Evolutionary conservation across 192 early-diverging fungal species (phyloP).

Genomic region (Endogone sp.): DNA sequence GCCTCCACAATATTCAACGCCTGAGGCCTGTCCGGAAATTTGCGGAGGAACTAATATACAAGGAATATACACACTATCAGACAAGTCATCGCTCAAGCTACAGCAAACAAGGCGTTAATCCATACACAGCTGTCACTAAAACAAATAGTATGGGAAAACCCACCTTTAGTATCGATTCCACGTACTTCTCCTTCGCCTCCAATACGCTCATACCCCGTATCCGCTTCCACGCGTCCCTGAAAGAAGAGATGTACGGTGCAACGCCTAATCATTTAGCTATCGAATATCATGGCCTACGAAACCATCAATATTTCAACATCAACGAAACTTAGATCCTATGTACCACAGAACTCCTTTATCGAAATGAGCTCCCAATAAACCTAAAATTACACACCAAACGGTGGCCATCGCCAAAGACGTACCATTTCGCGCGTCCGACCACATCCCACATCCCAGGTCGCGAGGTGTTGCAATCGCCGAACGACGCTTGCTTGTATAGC

Average conservation of each 20-base stretch:
- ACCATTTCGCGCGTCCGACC: constrained; percentile 37
- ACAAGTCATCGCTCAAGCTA: neutral
- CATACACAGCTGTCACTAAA: neutral
- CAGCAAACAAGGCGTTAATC: neutral
- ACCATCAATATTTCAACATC: no score
- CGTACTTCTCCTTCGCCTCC: constrained; percentile 24
- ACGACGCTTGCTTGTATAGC: constrained; percentile 44
- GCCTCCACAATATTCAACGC: constrained; percentile 31
- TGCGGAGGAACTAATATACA: neutral
- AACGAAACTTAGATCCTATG: no score
- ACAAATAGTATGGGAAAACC: neutral
- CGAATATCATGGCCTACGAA: no score
- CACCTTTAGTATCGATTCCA: constrained; percentile 4
- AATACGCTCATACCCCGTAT: constrained; percentile 37
- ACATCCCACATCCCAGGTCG: constrained; percentile 39
- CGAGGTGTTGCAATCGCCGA: constrained; percentile 32
- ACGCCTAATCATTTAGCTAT: neutral
- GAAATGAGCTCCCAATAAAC: neutral
- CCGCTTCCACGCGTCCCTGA: constrained; percentile 36
- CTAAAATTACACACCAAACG: no score
- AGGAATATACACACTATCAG: no score
- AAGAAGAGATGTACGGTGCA: neutral
- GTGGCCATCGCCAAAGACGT: no score
- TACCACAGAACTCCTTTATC: no score
- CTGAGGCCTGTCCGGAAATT: constrained; percentile 23